A percentile compares a stretch with the other conserved stretches of the same genome.
Evolutionary conservation across 1,284 basidiomycete genomes (phyloP).

Genomic region (Malassezia furfur): DNA sequence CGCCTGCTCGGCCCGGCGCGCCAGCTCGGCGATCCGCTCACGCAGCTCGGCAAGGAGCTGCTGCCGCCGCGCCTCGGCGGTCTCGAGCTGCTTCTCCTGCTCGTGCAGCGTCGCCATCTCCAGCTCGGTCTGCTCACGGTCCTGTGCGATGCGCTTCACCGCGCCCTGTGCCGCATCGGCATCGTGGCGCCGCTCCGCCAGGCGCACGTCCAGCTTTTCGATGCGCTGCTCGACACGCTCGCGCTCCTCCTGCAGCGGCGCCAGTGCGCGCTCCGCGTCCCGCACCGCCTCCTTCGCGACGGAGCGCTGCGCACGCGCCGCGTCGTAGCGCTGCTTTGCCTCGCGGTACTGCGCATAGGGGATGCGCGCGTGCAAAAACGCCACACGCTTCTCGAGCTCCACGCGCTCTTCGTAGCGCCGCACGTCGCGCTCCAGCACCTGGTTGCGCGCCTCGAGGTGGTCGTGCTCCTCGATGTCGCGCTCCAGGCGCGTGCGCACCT

Average conservation of each 20-base stretch:
- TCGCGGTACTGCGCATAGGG: slow-evolving; percentile 33
- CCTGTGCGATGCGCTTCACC: slow-evolving; percentile 9
- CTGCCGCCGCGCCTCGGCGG: slow-evolving; percentile 24
- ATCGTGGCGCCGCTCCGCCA: slow-evolving; percentile 4
- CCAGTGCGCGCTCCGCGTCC: background rate
- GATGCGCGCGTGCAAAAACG: slow-evolving; percentile 27
- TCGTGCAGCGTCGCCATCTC: slow-evolving; percentile 20
- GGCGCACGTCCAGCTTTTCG: slow-evolving; percentile 16
- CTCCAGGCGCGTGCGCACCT: slow-evolving; percentile 22
- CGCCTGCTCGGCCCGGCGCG: slow-evolving; percentile 17
- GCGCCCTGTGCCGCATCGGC: slow-evolving; percentile 18
- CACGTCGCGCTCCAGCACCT: slow-evolving; percentile 41
- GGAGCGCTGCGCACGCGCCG: slow-evolving; percentile 10
- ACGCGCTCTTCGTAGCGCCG: slow-evolving; percentile 41
- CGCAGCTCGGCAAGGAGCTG: slow-evolving; percentile 20
- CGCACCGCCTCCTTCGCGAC: slow-evolving; percentile 10
- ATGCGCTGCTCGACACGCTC: slow-evolving; percentile 18
- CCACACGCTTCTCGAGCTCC: slow-evolving; percentile 28
- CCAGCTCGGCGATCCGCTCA: slow-evolving; percentile 21
- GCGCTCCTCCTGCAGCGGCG: slow-evolving; percentile 7
- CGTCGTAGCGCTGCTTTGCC: slow-evolving; percentile 21
- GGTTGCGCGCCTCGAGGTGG: slow-evolving; percentile 39
- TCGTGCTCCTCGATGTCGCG: slow-evolving; percentile 24
- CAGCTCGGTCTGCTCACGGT: slow-evolving; percentile 20
- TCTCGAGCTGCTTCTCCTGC: slow-evolving; percentile 21